Evolutionary conservation across 2,329 filamentous ascomycete species (phyloP).

Genomic region (Aureobasidium zeae): DNA sequence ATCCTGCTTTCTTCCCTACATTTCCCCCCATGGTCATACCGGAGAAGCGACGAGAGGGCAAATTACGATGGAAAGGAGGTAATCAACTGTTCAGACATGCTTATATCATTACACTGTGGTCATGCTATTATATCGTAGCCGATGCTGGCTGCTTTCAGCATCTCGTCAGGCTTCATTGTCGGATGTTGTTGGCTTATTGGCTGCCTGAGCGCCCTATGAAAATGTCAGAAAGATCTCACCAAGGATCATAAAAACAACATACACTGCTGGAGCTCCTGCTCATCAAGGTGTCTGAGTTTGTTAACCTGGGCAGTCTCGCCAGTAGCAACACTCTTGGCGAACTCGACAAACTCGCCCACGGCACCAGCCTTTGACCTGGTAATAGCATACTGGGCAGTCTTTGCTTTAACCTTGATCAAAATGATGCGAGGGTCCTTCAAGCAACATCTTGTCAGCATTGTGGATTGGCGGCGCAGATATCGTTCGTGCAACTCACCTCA

Average conservation of each 20-base stretch:
- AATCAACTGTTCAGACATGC: neutral
- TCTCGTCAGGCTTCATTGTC: conserved; percentile 3
- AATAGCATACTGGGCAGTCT: conserved; percentile 63
- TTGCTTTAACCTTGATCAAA: conserved; percentile 66
- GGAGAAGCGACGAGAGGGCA: too few species aligned
- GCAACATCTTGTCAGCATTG: too few species aligned
- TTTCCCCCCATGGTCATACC: too few species aligned
- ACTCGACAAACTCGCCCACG: conserved; percentile 56
- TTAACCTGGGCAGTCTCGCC: conserved; percentile 65
- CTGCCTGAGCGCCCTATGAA: conserved; percentile 4
- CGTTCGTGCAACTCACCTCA: too few species aligned
- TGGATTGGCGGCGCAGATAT: too few species aligned
- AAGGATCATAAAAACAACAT: neutral
- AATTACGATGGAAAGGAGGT: too few species aligned
- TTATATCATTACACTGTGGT: conserved; percentile 10
- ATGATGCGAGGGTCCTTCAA: conserved; percentile 75
- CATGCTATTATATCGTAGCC: conserved; percentile 13
- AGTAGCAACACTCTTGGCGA: conserved; percentile 65
- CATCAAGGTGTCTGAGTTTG: conserved; percentile 63
- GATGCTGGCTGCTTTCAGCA: neutral
- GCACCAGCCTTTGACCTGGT: conserved; percentile 47
- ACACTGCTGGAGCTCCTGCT: conserved; percentile 56
- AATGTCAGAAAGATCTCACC: neutral
- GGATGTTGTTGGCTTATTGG: conserved; percentile 5
- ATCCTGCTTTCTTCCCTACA: too few species aligned